Percentiles rank a stretch among this genome's conserved stretches.
These are phyloP conservation scores for Hymenoscyphus linearis DNA, from an alignment of 2,329 filamentous ascomycete species.

Conservation along the genomic window DNA sequence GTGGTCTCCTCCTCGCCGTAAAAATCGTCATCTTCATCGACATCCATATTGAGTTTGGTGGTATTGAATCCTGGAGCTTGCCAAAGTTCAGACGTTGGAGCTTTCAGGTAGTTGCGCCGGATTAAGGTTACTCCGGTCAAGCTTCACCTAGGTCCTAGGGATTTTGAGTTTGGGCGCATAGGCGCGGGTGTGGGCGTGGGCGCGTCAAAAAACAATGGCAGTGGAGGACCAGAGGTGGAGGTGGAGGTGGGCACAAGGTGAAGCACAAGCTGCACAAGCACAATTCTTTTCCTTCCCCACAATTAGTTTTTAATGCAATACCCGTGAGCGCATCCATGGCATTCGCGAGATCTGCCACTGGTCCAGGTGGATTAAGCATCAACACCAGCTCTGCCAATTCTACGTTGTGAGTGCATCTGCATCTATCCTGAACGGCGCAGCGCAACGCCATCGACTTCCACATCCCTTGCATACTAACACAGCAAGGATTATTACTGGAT, in stretches of 20 bases:
- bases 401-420: constrained; percentile 42
- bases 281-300: not conserved
- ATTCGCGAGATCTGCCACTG: constrained; percentile 50
- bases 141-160: not conserved
- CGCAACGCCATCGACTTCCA: constrained; percentile 11
- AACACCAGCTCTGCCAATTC: constrained; percentile 57
- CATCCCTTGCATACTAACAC: constrained; percentile 20
- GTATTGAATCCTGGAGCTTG: constrained; percentile 4
- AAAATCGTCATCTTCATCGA: constrained; percentile 64
- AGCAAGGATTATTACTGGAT: too few species aligned
- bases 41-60: constrained; percentile 47
- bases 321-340: constrained; percentile 22
- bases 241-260: not conserved
- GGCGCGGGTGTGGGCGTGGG: too few species aligned
- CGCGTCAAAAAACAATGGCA: not conserved
- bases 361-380: constrained; percentile 56
- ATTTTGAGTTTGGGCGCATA: not conserved
- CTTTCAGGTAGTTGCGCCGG: not conserved
- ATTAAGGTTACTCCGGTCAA: not conserved
- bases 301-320: not conserved
- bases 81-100: not conserved
- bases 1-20: constrained; percentile 56
- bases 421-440: not conserved
- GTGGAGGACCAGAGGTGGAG: too few species aligned
- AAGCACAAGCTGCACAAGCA: not conserved